Evolutionary conservation across 495 filamentous ascomycete genomes (phyloP).

Genomic region (Pyrenula aspistea): DNA sequence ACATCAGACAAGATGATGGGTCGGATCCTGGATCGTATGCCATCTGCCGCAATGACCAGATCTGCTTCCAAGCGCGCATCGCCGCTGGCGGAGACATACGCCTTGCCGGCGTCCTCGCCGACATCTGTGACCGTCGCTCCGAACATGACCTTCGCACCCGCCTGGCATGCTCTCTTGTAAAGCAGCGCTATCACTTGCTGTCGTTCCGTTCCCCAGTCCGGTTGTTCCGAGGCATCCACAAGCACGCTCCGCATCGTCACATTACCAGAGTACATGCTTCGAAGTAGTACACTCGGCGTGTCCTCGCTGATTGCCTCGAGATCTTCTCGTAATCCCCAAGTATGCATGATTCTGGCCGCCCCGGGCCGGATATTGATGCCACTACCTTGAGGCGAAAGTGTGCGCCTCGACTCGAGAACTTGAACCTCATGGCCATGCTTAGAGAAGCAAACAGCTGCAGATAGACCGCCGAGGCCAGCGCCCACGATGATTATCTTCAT

Average conservation of each 20-base stretch:
- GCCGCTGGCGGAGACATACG: neutral
- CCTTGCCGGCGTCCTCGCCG: neutral
- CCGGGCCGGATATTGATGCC: slow-evolving; percentile 49
- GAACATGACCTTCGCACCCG: neutral
- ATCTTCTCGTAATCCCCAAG: neutral
- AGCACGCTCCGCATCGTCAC: neutral
- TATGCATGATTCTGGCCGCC: slow-evolving; percentile 35
- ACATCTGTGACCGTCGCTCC: neutral
- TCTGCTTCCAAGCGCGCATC: neutral
- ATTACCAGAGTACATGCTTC: neutral
- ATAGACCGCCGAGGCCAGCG: slow-evolving; percentile 52
- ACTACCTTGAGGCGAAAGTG: slow-evolving; percentile 40
- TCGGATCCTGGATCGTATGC: neutral
- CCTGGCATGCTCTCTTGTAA: neutral
- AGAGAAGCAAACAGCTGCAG: slow-evolving; percentile 47
- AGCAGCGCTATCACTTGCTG: neutral
- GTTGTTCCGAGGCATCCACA: neutral
- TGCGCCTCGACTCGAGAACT: slow-evolving; percentile 50
- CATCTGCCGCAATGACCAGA: neutral
- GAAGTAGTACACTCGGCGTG: slow-evolving; percentile 52
- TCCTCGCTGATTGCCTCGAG: slow-evolving; percentile 59
- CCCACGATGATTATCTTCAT: slow-evolving; percentile 39
- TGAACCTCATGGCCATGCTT: slow-evolving; percentile 49
- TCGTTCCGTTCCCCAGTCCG: neutral
- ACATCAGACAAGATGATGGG: neutral